Evolutionary conservation across 139 green algal genomes (phyloP), one percentile per base, ranked within the genome.

Genomic region (Chlamydomonas schloesseri): DNA sequence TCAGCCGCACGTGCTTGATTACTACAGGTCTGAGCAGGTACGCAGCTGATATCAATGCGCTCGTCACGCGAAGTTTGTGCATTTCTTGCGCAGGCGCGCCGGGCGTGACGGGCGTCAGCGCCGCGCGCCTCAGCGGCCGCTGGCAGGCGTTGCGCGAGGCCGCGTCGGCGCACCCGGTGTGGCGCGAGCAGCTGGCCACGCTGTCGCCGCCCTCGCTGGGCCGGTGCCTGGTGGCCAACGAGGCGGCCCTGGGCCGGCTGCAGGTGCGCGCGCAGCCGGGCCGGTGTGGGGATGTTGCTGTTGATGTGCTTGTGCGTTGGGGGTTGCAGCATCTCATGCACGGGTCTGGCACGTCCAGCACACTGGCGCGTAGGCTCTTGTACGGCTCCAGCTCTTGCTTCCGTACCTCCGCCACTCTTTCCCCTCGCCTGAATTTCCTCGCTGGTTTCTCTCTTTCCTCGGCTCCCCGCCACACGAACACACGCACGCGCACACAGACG

Each of bases 161-260:
- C 6, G 29, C 53, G 26, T 14, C 28, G 5, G 53, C 3, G 5
- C 34, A 62, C 46, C 53, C 53, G 34, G 23, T 31, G 4, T 87
- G 81, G 81, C 53, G 28, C 4, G 24, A 50, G 53, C 81, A 87
- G 55, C 53, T 87, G 53, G 23, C 50, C 3, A 14, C 69, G 10
- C 42, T 87, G 31, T 34, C 81, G 34, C 81, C 81, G 28, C 81
- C 81, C 46, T 37, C 69, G 29, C 50, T 87, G 53, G 81, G 69
- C 33, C 69, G 81, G 13, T 79, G 69, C 69, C 81, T 87, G 69
- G 69, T 80, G 31, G 81, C 69, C 17, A 71, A 70, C 34, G 81
- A 87, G 28, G 36, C 69, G 23, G 69, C 69, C 34, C 23, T 87
- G 8, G 69, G 1, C 14, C 55, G 81, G 29, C 50, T 87, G 33